Evolutionary conservation across 441 rosid species (phyloP), one percentile per base, ranked within the genome.

Genomic region (Syzygium syzygioides): DNA sequence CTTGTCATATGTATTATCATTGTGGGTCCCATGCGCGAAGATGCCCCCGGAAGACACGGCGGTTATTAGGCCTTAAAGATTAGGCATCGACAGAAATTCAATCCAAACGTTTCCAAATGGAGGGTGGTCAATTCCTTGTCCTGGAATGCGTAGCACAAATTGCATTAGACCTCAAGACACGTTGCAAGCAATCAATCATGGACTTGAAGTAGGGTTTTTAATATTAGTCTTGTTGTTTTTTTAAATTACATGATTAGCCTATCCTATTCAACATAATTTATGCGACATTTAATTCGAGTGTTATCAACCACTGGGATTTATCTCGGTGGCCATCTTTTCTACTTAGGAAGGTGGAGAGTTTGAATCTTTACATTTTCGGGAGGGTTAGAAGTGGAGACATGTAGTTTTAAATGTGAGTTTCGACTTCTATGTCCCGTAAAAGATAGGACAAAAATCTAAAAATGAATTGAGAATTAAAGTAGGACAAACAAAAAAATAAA

Each of bases 231-330:
- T 6, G 15, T 54, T 54, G 55, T 15, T 54, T 54, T 45, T 19
- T 54, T 54, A 54, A 15, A 64, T 7, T 64, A 18, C 32, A 30
- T 17, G 13, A 30, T 64, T 64, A 30, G 0, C 76, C 23, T 30
- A 15, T 64, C 17, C 3, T 64, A 17, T 64, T 64, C 76, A 64
- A 30, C 34, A 64, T 30, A 64, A 64, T 19, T 64, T 64, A n/a
- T 30, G 41, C 12, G 23, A 64, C 10, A 30, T 37, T 37, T 71
- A 20, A 71, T 71, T 71, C 14, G 20, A 3, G 10, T 9, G 52
- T 17, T 18, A 13, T 37, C 17, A 45, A 45, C 0, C 48, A 7
- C 2, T 45, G 0, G 0, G 2, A 1, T 45, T 7, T 45, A 2
- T 7, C 0, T 0, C 9, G 9, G 10, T 45, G 2, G 48, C 9